phyloP scores from a whole-genome alignment of 805 yeast species.

The Kuraishia floccosa region DNA sequence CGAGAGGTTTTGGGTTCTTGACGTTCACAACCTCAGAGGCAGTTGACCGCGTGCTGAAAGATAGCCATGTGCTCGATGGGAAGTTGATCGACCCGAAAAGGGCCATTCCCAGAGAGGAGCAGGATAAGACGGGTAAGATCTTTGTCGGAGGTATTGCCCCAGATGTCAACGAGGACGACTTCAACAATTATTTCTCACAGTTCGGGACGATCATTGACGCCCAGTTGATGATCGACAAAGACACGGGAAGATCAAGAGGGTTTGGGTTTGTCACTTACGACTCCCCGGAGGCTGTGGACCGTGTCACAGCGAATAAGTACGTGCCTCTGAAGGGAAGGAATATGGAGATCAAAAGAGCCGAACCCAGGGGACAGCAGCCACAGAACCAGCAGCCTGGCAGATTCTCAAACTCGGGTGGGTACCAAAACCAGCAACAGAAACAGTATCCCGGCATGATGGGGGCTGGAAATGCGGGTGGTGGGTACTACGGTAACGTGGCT shows the following conservation, averaged over 20 bases:
- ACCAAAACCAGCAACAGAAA: slow-evolving; percentile 9
- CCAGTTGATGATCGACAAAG: slow-evolving; percentile 94
- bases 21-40: slow-evolving; percentile 75
- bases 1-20: slow-evolving; percentile 91
- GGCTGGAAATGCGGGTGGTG: slow-evolving; percentile 5
- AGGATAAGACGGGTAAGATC: slow-evolving; percentile 91
- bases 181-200: slow-evolving; percentile 73
- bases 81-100: slow-evolving; percentile 95
- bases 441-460: slow-evolving; percentile 4
- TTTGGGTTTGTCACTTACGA: slow-evolving; percentile 96
- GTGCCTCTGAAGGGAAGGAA: slow-evolving; percentile 77
- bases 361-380: slow-evolving; percentile 62
- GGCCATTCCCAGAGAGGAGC: slow-evolving; percentile 96
- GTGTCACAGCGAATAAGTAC: slow-evolving; percentile 72
- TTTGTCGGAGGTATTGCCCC: slow-evolving; percentile 96
- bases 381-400: slow-evolving; percentile 17
- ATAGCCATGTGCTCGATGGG: slow-evolving; percentile 87
- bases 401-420: slow-evolving; percentile 7
- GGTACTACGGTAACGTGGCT: slow-evolving; percentile 11
- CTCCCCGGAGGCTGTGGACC: slow-evolving; percentile 87
- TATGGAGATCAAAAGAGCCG: slow-evolving; percentile 78
- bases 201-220: slow-evolving; percentile 92
- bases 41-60: slow-evolving; percentile 77
- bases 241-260: slow-evolving; percentile 93
- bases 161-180: slow-evolving; percentile 85